These are phyloP conservation scores for Linum trigynum DNA, from an alignment of 345 rosid species.

Conservation along the genomic window DNA sequence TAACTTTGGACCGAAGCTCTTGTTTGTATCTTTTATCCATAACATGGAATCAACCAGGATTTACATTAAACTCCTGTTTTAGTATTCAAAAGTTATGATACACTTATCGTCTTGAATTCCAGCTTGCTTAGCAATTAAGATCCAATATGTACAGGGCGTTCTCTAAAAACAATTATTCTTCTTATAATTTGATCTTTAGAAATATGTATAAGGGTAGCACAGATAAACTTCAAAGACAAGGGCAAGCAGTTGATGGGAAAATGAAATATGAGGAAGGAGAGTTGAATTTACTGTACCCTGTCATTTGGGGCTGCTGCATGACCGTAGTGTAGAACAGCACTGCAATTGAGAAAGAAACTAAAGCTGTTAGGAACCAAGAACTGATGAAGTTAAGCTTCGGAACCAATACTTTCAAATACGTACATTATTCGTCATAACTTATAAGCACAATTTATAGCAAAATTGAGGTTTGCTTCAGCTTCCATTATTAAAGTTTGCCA, in stretches of 20 bases:
- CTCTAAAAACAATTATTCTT: not conserved
- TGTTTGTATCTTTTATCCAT: not conserved
- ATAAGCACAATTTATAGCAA: not conserved
- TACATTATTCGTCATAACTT: not conserved
- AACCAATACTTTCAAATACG: not conserved
- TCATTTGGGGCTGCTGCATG: slow-evolving; percentile 99
- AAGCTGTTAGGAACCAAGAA: slow-evolving; percentile 9
- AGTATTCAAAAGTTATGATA: not conserved
- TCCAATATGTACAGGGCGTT: not conserved
- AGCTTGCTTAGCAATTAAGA: not conserved
- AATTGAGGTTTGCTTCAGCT: too few species aligned
- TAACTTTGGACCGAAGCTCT: not conserved
- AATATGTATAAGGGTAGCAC: not conserved
- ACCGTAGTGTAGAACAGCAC: slow-evolving; percentile 95
- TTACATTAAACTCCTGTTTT: too few species aligned
- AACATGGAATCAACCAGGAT: not conserved
- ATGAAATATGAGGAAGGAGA: not conserved
- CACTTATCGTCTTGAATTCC: not conserved
- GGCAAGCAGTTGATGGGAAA: not conserved
- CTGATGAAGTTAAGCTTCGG: slow-evolving; percentile 5
- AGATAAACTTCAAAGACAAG: not conserved
- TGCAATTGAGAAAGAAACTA: slow-evolving; percentile 22
- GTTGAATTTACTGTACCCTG: slow-evolving; percentile 34
- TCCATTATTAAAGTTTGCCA: not conserved
- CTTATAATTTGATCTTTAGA: not conserved